Percentiles rank a stretch among this genome's conserved stretches.
Evolutionary conservation across 306 rosid genomes (phyloP).

Genomic region (Quillaja saponaria): DNA sequence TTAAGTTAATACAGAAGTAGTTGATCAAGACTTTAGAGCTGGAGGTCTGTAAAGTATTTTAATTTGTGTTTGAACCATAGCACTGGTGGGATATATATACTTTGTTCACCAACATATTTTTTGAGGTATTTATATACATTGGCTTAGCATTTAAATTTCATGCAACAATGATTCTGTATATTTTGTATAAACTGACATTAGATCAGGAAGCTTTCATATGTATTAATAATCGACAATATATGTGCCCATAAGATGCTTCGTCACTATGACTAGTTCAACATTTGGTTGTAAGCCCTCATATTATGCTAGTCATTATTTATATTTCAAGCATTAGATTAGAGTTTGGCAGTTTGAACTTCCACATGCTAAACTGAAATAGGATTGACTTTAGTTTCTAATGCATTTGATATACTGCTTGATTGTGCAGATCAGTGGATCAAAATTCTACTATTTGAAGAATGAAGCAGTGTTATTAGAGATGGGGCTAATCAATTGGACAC

Average conservation of each 20-base stretch:
- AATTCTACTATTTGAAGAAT: slow-evolving; percentile 89
- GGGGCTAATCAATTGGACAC: slow-evolving; percentile 92
- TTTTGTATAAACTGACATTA: neutral
- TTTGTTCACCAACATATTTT: slow-evolving; percentile 3
- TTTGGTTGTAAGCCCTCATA: slow-evolving; percentile 5
- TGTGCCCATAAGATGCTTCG: slow-evolving; percentile 9
- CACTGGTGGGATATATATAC: slow-evolving; percentile 6
- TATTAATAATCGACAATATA: neutral
- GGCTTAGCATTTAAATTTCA: slow-evolving; percentile 16
- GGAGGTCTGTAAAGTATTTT: slow-evolving; percentile 13
- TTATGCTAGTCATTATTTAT: neutral
- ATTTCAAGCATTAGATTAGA: slow-evolving; percentile 2
- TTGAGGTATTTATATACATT: neutral
- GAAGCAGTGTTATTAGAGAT: slow-evolving; percentile 88
- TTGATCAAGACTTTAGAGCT: slow-evolving; percentile 10
- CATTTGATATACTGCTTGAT: slow-evolving; percentile 26
- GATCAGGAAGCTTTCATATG: neutral
- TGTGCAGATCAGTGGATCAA: slow-evolving; percentile 91
- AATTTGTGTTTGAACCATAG: neutral
- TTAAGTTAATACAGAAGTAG: slow-evolving; percentile 7
- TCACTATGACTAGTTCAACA: neutral
- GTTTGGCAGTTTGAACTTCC: slow-evolving; percentile 22
- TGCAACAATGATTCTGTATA: slow-evolving; percentile 8
- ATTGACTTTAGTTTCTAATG: slow-evolving; percentile 7
- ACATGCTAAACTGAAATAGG: slow-evolving; percentile 4